These are phyloP conservation scores for Penicillium soppii DNA, from an alignment of 495 filamentous ascomycete species.

Conservation along the genomic window DNA sequence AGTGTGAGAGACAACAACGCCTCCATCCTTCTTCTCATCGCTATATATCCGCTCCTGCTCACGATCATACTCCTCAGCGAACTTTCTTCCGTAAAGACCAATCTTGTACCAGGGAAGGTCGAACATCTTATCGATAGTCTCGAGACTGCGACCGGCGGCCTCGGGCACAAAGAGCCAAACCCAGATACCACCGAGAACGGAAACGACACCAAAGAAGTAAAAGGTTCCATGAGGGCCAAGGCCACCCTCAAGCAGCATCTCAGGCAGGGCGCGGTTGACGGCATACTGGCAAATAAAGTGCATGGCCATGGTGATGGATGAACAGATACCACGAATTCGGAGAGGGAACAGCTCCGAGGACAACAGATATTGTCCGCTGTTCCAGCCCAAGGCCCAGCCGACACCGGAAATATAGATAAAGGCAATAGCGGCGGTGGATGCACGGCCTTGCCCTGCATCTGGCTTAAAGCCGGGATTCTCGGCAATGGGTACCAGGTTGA, in stretches of 20 bases:
- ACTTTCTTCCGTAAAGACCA: slow-evolving; percentile 42
- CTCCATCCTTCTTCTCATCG: not conserved
- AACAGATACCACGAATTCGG: slow-evolving; percentile 11
- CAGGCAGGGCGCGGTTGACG: slow-evolving; percentile 1
- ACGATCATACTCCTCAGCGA: slow-evolving; percentile 4
- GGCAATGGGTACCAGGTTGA: slow-evolving; percentile 18
- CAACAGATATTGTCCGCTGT: slow-evolving; percentile 16
- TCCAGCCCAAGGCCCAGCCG: slow-evolving; percentile 19
- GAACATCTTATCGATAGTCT: slow-evolving; percentile 58
- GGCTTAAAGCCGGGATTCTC: not conserved
- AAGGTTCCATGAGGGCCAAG: slow-evolving; percentile 1
- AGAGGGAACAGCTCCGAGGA: slow-evolving; percentile 14
- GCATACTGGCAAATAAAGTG: slow-evolving; percentile 63
- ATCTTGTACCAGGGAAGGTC: slow-evolving; percentile 57
- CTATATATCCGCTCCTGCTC: not conserved
- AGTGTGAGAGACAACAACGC: not conserved
- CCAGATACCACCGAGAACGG: slow-evolving; percentile 47
- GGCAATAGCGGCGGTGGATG: slow-evolving; percentile 6
- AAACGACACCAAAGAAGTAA: slow-evolving; percentile 30
- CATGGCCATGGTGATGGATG: slow-evolving; percentile 29
- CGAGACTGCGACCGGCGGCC: slow-evolving; percentile 19
- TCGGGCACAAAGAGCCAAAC: slow-evolving; percentile 41
- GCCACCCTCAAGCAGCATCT: slow-evolving; percentile 2
- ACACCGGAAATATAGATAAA: slow-evolving; percentile 16
- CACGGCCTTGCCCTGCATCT: not conserved